Evolutionary conservation across 1,284 basidiomycete genomes (phyloP).

Genomic region (Irpex sp.): DNA sequence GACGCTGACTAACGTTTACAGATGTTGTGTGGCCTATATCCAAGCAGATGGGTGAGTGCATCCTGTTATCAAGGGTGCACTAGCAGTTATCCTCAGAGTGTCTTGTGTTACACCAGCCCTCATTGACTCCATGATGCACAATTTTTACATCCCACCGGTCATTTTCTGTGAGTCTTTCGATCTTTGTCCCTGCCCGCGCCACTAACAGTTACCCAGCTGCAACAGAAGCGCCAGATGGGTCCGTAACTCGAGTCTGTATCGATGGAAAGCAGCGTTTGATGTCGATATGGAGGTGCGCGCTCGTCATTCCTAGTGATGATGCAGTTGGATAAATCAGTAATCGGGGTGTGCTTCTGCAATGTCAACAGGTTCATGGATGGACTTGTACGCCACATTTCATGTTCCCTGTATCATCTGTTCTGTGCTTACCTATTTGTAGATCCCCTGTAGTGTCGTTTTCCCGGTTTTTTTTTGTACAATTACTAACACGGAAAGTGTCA

Average conservation of each 20-base stretch:
- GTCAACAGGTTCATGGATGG: no score
- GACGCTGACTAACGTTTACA: slow-evolving; percentile 28
- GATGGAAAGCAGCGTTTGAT: slow-evolving; percentile 85
- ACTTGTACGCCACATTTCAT: no score
- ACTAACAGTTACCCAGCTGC: slow-evolving; percentile 35
- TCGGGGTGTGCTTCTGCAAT: no score
- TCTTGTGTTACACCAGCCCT: slow-evolving; percentile 36
- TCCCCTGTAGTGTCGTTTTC: no score
- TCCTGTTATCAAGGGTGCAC: neutral
- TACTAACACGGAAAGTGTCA: no score
- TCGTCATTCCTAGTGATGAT: no score
- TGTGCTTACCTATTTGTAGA: no score
- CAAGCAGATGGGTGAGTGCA: slow-evolving; percentile 34
- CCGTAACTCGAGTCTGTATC: slow-evolving; percentile 75
- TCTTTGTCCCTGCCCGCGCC: neutral
- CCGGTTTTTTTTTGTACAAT: no score
- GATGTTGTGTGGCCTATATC: slow-evolving; percentile 74
- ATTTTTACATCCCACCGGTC: slow-evolving; percentile 64
- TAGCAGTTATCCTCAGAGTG: neutral
- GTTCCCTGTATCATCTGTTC: no score
- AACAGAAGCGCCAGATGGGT: slow-evolving; percentile 60
- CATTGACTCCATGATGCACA: slow-evolving; percentile 63
- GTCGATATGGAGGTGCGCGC: slow-evolving; percentile 62
- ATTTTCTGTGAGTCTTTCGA: slow-evolving; percentile 43
- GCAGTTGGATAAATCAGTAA: no score